Percentiles rank a stretch among this genome's conserved stretches.
Conservation (phyloP, 1,139 yeast species). For the Debaryomyces nepalensis region DNA sequence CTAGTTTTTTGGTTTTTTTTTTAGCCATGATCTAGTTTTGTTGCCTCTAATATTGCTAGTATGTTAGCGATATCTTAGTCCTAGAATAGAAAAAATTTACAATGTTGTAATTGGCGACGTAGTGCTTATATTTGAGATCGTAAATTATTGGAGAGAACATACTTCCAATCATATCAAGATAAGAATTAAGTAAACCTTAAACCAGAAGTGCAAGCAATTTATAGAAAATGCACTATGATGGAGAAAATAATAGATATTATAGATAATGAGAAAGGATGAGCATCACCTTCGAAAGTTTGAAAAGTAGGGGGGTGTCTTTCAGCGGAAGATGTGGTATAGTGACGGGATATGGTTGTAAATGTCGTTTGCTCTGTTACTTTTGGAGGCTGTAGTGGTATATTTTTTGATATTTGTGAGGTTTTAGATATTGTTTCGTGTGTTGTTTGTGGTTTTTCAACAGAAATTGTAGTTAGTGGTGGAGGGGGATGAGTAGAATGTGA, state of each 20-base stretch:
- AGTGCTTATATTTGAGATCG: too few relatives aligned
- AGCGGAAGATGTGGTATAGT: neutral
- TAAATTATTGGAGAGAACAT: neutral
- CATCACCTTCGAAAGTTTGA: conserved; percentile 1
- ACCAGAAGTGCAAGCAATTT: neutral
- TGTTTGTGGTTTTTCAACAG: too few relatives aligned
- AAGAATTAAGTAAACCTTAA: neutral
- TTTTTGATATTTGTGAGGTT: too few relatives aligned
- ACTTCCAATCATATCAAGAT: neutral
- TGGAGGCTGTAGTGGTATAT: too few relatives aligned
- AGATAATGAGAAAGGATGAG: neutral
- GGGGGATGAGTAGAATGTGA: neutral
- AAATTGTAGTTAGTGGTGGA: neutral
- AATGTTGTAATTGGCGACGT: too few relatives aligned
- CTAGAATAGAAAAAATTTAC: too few relatives aligned
- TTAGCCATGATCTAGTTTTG: too few relatives aligned
- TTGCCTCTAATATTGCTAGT: too few relatives aligned
- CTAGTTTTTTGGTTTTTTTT: too few relatives aligned
- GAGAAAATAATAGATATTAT: neutral
- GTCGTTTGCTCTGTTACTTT: neutral
- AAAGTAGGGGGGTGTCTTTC: neutral
- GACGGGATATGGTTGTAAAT: neutral
- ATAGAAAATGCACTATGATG: neutral
- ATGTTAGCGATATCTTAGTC: too few relatives aligned
- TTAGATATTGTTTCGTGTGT: too few relatives aligned